Evolutionary conservation across 2,329 filamentous ascomycete genomes (phyloP).

Genomic region (Exophiala calicioides): DNA sequence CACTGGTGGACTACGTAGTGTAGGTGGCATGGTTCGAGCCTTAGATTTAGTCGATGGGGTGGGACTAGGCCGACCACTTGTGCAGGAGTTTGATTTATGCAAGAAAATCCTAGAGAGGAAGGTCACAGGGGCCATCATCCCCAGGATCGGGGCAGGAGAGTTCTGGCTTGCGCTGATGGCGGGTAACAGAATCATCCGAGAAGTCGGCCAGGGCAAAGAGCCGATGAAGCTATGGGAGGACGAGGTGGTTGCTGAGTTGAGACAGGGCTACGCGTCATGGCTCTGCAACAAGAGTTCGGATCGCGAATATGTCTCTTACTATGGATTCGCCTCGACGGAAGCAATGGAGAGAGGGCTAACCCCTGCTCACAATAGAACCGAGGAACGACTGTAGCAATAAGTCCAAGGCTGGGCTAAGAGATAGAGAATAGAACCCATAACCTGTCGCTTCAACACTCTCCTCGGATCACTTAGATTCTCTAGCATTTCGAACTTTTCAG

Average conservation of each 20-base stretch:
- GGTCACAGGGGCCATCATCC: slow-evolving; percentile 48
- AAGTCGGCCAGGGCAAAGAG: slow-evolving; percentile 12
- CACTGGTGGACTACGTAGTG: slow-evolving; percentile 60
- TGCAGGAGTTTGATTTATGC: slow-evolving; percentile 49
- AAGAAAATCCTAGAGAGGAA: slow-evolving; percentile 36
- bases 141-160: slow-evolving; percentile 10
- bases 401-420: no score
- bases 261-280: slow-evolving; percentile 7
- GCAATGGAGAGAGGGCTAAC: slow-evolving; percentile 7
- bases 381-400: neutral
- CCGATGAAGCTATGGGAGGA: slow-evolving; percentile 11
- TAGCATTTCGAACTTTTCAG: no score
- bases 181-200: slow-evolving; percentile 13
- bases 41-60: slow-evolving; percentile 61
- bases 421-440: no score
- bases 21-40: slow-evolving; percentile 58
- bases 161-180: slow-evolving; percentile 16
- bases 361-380: no score
- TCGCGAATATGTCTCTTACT: slow-evolving; percentile 13
- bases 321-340: slow-evolving; percentile 11
- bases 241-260: slow-evolving; percentile 5
- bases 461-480: no score
- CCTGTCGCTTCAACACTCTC: no score
- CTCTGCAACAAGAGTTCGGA: slow-evolving; percentile 14
- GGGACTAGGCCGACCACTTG: slow-evolving; percentile 58